Evolutionary conservation across 371 early-diverging fungal genomes (phyloP).

Genomic region (Actinomucor elegans): DNA sequence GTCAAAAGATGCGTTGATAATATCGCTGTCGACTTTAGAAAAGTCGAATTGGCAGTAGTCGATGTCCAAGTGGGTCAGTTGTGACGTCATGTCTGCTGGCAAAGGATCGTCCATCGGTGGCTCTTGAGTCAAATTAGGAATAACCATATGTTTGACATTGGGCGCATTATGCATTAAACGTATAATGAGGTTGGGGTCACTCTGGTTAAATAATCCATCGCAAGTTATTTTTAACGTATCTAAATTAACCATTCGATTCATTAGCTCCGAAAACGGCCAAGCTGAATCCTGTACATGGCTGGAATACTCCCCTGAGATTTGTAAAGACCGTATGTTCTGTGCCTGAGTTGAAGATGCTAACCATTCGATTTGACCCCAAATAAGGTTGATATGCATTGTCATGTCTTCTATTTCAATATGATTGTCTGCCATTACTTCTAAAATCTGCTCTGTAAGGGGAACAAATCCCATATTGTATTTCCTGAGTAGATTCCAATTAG

Average conservation of each 20-base stretch:
- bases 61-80: background rate
- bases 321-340: background rate
- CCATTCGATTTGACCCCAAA: background rate
- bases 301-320: too few relatives aligned
- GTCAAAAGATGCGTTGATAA: background rate
- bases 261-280: too few relatives aligned
- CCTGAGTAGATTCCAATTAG: background rate
- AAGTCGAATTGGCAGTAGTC: background rate
- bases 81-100: background rate
- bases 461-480: background rate
- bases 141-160: background rate
- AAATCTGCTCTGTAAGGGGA: background rate
- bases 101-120: background rate
- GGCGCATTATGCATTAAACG: background rate
- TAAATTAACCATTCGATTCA: background rate
- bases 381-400: background rate
- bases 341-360: background rate
- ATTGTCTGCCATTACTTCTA: background rate
- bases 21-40: background rate
- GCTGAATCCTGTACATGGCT: too few relatives aligned
- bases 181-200: background rate
- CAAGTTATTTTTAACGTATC: background rate
- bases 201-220: background rate
- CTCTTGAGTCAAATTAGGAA: background rate
- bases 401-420: background rate